phyloP scores from a whole-genome alignment of 768 basidiomycete genomes.

The Naganishia kalamii region DNA sequence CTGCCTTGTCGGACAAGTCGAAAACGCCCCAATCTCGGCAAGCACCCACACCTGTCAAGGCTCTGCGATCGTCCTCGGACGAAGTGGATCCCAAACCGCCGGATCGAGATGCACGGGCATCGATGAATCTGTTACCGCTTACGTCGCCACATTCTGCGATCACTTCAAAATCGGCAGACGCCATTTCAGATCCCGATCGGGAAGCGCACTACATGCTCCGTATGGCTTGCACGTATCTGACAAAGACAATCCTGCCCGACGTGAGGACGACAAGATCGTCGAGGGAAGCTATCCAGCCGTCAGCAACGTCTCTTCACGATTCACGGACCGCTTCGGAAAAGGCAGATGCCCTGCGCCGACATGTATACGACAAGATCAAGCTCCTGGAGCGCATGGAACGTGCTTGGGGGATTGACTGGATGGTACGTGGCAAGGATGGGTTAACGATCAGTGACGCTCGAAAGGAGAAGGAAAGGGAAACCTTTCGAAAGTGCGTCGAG shows the following conservation, averaged over 20 bases:
- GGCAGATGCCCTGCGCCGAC: conserved; percentile 6
- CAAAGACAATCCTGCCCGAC: conserved; percentile 33
- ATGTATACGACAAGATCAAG: conserved; percentile 61
- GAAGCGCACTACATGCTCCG: conserved; percentile 34
- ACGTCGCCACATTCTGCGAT: not conserved
- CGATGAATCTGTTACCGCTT: not conserved
- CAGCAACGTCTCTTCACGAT: not conserved
- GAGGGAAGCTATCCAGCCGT: not conserved
- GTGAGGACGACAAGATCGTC: conserved; percentile 13
- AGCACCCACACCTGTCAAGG: not conserved
- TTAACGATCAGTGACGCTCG: conserved; percentile 51
- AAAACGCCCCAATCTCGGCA: not conserved
- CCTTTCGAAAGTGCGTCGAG: conserved; percentile 67
- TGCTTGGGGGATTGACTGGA: conserved; percentile 65
- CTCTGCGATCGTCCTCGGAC: no score
- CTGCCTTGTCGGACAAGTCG: no score
- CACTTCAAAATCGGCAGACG: not conserved
- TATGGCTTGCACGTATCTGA: conserved; percentile 33
- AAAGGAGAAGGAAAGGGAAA: conserved; percentile 67
- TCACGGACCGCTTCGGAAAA: conserved; percentile 24
- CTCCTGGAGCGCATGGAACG: conserved; percentile 63
- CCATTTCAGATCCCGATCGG: not conserved
- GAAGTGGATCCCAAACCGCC: not conserved
- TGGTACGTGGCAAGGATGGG: conserved; percentile 46
- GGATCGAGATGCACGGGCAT: not conserved